Percentiles rank a stretch among this genome's conserved stretches.
These are phyloP conservation scores for Tagetes patula DNA, from an alignment of 129 eudicot species.

Conservation along the genomic window DNA sequence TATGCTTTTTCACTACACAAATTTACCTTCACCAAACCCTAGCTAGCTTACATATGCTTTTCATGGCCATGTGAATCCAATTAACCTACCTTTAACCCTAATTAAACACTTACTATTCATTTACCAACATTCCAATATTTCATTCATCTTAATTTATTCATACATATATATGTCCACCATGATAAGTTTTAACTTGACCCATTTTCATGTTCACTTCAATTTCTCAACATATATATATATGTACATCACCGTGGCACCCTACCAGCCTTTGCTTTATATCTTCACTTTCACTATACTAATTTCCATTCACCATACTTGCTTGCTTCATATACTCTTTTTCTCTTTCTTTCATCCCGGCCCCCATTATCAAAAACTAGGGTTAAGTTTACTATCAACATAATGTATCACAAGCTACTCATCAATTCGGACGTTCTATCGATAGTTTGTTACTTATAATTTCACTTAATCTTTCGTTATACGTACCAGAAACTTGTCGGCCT, in stretches of 20 bases:
- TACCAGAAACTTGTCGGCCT: background rate
- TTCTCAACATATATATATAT: too few relatives aligned
- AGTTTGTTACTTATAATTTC: conserved; percentile 14
- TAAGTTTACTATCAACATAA: conserved; percentile 9
- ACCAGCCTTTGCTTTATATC: conserved; percentile 50
- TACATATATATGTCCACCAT: conserved; percentile 2
- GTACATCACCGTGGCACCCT: conserved; percentile 44
- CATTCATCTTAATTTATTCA: too few relatives aligned
- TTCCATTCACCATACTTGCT: conserved; percentile 37
- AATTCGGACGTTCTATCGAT: background rate
- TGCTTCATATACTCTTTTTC: conserved; percentile 28
- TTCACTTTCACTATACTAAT: conserved; percentile 30
- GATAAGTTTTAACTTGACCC: conserved; percentile 35
- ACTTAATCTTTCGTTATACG: conserved; percentile 10
- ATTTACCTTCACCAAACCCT: conserved; percentile 30
- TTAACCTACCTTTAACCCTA: conserved; percentile 12
- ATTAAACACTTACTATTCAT: background rate
- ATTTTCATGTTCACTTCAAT: conserved; percentile 20
- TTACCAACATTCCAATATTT: conserved; percentile 9
- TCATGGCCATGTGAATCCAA: conserved; percentile 24
- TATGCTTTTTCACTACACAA: conserved; percentile 17
- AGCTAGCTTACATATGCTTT: conserved; percentile 12
- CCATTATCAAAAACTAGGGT: background rate
- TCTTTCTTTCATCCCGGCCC: background rate
- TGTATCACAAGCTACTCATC: background rate